Conservation (phyloP, 805 yeast species). For the Pichia scutulata region DNA sequence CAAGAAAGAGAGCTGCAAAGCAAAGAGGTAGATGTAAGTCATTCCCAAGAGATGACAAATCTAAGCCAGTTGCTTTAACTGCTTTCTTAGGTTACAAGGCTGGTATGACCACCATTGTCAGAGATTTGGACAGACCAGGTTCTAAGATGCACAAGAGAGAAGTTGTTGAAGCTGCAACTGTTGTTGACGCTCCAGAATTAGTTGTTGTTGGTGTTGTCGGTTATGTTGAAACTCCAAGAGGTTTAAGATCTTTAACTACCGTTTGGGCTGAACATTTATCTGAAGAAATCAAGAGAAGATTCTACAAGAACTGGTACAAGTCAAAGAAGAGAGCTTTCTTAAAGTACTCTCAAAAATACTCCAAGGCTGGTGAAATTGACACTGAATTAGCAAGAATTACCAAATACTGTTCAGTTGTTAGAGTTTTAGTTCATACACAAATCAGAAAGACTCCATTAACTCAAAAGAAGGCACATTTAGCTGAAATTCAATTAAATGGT, state of each 20-base stretch:
- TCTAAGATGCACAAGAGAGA: conserved; percentile 99
- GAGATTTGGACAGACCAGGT: conserved; percentile 99
- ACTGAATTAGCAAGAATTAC: conserved; percentile 96
- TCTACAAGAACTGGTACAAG: conserved; percentile 99
- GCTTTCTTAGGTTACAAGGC: conserved; percentile 99
- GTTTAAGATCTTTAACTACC: conserved; percentile 98
- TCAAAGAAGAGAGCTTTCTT: conserved; percentile 99
- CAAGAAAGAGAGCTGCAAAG: conserved; percentile 99
- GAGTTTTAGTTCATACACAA: conserved; percentile 99
- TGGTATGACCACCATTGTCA: conserved; percentile 99
- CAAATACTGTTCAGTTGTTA: conserved; percentile 97
- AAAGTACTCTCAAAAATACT: conserved; percentile 98
- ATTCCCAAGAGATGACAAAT: conserved; percentile 97
- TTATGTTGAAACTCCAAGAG: conserved; percentile 99
- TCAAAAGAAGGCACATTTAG: conserved; percentile 99
- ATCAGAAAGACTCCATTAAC: conserved; percentile 97
- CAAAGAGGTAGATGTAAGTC: conserved; percentile 99
- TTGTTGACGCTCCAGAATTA: conserved; percentile 98
- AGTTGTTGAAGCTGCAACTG: conserved; percentile 98
- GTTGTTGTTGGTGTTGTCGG: conserved; percentile 99
- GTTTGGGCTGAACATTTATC: conserved; percentile 99
- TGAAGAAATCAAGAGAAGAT: conserved; percentile 99
- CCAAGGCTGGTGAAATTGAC: conserved; percentile 82
- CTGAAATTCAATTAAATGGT: conserved; percentile 99
- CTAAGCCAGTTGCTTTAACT: conserved; percentile 97